Conservation (phyloP, 176 grass and related monocot species). For the Oryza brachyantha region DNA sequence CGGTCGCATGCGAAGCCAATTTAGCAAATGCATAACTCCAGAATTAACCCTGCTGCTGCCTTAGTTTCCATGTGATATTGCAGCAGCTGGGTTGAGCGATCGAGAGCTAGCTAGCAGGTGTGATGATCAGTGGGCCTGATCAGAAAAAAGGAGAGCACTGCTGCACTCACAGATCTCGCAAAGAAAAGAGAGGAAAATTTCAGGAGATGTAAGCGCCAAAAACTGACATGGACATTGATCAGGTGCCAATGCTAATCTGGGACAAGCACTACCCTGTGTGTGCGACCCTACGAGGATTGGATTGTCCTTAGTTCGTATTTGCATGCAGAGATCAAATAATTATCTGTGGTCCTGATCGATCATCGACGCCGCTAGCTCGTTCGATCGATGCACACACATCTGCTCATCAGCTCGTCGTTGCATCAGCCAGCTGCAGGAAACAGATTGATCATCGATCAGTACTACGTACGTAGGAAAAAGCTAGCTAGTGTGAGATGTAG, state of each 20-base stretch:
- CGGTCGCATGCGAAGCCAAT: not conserved
- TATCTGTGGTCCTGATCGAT: constrained; percentile 37
- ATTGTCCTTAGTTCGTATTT: constrained; percentile 17
- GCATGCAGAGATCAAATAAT: constrained; percentile 23
- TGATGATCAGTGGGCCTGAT: constrained; percentile 13
- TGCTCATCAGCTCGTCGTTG: not conserved
- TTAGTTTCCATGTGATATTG: constrained; percentile 33
- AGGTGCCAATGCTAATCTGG: constrained; percentile 27
- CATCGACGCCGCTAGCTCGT: no score
- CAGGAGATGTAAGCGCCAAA: constrained; percentile 1
- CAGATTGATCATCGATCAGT: not conserved
- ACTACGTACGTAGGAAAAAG: not conserved
- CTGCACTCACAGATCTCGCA: constrained; percentile 19
- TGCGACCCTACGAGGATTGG: constrained; percentile 20
- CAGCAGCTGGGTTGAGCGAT: no score
- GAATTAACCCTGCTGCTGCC: constrained; percentile 2
- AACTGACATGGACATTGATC: constrained; percentile 3
- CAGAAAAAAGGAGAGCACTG: not conserved
- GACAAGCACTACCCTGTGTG: constrained; percentile 30
- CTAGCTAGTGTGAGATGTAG: not conserved
- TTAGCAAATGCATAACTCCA: constrained; percentile 7
- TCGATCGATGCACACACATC: not conserved
- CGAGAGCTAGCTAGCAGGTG: not conserved
- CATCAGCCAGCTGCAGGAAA: not conserved
- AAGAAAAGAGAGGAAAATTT: not conserved